Percentiles rank a stretch among this genome's conserved stretches.
Conservation (phyloP, 305 asterid species). For the Salvia sclarea region DNA sequence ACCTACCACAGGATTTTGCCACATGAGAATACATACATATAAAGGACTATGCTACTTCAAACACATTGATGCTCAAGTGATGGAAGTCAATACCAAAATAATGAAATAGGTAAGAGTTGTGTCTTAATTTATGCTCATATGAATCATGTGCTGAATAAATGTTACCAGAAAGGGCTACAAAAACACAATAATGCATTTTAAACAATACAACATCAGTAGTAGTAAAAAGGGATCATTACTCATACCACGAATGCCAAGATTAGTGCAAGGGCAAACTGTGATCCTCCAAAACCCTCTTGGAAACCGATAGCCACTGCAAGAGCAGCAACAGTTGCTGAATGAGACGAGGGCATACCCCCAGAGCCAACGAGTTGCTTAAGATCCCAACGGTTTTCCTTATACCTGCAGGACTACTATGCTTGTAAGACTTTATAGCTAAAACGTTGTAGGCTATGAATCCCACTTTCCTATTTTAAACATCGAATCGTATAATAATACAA, state of each 20-base stretch:
- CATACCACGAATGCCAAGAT: slow-evolving; percentile 87
- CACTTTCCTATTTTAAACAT: background rate
- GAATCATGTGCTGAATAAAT: background rate
- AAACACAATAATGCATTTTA: background rate
- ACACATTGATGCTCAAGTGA: background rate
- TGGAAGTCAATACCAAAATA: background rate
- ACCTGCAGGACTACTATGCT: slow-evolving; percentile 69
- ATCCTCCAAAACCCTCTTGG: slow-evolving; percentile 82
- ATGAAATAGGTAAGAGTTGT: background rate
- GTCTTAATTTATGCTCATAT: background rate
- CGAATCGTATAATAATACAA: background rate
- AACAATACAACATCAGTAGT: background rate
- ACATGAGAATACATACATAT: slow-evolving; percentile 20
- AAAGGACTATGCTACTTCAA: background rate
- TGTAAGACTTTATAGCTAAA: slow-evolving; percentile 30
- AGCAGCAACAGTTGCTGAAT: slow-evolving; percentile 92
- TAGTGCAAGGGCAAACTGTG: slow-evolving; percentile 65
- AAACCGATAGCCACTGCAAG: slow-evolving; percentile 80
- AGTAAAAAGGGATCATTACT: slow-evolving; percentile 24
- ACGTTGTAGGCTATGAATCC: background rate
- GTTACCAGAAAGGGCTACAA: background rate
- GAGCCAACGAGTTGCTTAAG: slow-evolving; percentile 75
- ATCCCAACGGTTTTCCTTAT: slow-evolving; percentile 83
- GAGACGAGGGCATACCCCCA: slow-evolving; percentile 99
- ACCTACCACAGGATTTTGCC: slow-evolving; percentile 51